These are phyloP conservation scores for Pseudisothecium myosuroides DNA, from an alignment of 225 moss, liverwort and hornwort species.

Conservation along the genomic window DNA sequence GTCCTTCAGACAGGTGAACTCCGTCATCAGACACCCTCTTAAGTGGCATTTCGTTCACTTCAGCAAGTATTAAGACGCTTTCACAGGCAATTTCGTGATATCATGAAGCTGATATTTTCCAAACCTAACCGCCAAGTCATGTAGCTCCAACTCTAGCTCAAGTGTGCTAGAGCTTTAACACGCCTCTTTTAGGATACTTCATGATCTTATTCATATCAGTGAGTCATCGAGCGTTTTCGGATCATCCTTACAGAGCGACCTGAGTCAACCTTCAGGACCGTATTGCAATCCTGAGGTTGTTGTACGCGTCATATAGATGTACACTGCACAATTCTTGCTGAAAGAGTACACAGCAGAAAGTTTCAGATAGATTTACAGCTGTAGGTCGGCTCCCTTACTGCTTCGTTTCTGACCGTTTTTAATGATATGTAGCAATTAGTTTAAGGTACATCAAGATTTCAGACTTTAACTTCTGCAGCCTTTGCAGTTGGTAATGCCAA, in stretches of 20 bases:
- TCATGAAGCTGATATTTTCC: background rate
- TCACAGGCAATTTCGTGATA: background rate
- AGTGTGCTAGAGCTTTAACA: background rate
- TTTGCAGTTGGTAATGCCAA: background rate
- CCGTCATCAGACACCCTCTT: background rate
- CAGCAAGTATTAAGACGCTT: background rate
- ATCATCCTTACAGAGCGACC: background rate
- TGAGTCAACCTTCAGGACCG: background rate
- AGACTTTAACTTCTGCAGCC: background rate
- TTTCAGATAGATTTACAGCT: background rate
- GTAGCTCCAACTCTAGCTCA: background rate
- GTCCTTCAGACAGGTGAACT: constrained; percentile 16
- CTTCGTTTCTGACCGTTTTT: background rate
- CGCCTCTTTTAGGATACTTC: background rate
- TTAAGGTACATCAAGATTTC: background rate
- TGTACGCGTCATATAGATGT: background rate
- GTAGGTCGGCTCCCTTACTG: background rate
- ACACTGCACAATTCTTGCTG: background rate
- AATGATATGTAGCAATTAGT: background rate
- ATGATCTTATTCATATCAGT: background rate
- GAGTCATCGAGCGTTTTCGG: background rate
- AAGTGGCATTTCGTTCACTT: background rate
- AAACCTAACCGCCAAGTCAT: background rate
- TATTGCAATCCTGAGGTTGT: background rate
- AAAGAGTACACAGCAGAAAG: background rate